These are phyloP conservation scores for Aspergillus arachidicola DNA, from an alignment of 2,329 filamentous ascomycete genomes.

Conservation along the genomic window DNA sequence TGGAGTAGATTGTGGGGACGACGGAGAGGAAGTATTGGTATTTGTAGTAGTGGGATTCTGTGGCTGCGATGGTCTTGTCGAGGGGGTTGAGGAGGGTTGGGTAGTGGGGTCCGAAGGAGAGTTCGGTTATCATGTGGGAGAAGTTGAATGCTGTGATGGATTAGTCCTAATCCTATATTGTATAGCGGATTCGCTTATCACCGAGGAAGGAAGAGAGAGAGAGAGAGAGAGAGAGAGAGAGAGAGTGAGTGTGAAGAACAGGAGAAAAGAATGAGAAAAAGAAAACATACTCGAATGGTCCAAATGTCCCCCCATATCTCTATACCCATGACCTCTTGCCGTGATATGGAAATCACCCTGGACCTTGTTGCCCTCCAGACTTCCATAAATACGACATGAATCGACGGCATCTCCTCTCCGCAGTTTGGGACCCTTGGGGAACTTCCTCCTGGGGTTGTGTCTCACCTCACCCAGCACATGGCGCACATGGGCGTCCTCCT, in stretches of 20 bases:
- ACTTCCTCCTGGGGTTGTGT: conserved; percentile 66
- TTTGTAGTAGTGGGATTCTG: conserved; percentile 81
- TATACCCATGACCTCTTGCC: conserved; percentile 91
- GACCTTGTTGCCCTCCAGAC: conserved; percentile 90
- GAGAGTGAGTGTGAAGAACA: background rate
- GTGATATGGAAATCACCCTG: conserved; percentile 99
- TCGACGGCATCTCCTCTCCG: conserved; percentile 60
- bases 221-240: too few species aligned
- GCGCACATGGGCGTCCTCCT: conserved; percentile 80
- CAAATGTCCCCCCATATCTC: conserved; percentile 75
- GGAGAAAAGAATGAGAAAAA: background rate
- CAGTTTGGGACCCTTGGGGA: conserved; percentile 73
- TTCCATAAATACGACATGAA: conserved; percentile 87
- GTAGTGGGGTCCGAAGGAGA: conserved; percentile 97
- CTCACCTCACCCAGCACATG: conserved; percentile 79
- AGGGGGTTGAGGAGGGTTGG: conserved; percentile 91
- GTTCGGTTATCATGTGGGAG: conserved; percentile 91
- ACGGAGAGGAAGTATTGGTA: conserved; percentile 98
- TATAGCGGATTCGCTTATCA: background rate
- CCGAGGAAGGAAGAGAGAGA: too few species aligned
- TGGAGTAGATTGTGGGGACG: conserved; percentile 89
- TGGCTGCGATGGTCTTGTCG: conserved; percentile 81
- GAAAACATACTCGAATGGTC: conserved; percentile 71
- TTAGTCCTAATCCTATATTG: background rate
- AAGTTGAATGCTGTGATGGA: conserved; percentile 80